phyloP scores from a whole-genome alignment of 305 asterid species.

The Solanum aculeatissimum region DNA sequence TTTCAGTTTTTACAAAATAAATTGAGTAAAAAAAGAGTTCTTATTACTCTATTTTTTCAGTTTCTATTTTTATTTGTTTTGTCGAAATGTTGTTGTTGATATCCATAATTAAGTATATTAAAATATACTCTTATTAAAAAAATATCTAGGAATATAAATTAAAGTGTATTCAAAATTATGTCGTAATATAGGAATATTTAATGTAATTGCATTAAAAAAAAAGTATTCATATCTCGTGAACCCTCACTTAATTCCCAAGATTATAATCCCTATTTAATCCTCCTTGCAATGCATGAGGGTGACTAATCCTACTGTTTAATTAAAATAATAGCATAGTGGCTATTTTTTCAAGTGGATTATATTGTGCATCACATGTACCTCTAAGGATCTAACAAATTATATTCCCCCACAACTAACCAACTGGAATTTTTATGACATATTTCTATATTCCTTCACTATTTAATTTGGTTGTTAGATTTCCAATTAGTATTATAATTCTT shows the following conservation, averaged over 20 bases:
- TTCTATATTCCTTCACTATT: not conserved
- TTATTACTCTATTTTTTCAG: too few relatives aligned
- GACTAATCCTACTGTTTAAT: not conserved
- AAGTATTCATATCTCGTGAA: not conserved
- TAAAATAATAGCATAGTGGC: not conserved
- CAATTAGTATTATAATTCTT: not conserved
- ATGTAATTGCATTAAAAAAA: not conserved
- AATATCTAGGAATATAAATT: not conserved
- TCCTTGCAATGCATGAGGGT: not conserved
- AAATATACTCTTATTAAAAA: too few relatives aligned
- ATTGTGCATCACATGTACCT: not conserved
- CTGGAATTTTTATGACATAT: not conserved
- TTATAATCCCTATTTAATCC: not conserved
- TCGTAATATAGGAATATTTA: not conserved
- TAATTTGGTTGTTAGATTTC: not conserved
- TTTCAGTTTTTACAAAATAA: not conserved
- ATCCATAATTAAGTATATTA: too few relatives aligned
- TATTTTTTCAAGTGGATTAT: not conserved
- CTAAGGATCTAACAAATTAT: not conserved
- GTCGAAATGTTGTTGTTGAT: too few relatives aligned
- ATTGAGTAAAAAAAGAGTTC: not conserved
- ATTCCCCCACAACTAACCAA: not conserved
- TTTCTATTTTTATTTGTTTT: too few relatives aligned
- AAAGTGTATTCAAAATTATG: too few relatives aligned
- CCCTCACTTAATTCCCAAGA: not conserved